Conservation (phyloP, 495 filamentous ascomycete genomes). For the Thermothielavioides terrestris region DNA sequence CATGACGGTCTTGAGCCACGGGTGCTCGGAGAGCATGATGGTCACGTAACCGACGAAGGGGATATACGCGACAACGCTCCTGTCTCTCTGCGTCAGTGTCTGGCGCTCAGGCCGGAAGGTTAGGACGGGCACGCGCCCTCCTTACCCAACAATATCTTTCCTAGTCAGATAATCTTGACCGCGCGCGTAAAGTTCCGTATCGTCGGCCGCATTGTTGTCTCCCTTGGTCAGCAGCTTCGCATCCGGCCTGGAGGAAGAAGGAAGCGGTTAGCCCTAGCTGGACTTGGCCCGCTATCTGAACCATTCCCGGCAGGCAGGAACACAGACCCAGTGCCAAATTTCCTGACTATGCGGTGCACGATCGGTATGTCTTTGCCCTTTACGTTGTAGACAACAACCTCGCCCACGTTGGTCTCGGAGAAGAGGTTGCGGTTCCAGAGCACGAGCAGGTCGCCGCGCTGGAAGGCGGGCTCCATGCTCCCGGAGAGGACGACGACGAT, state of each 20-base stretch:
- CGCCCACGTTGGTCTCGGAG: conserved; percentile 64
- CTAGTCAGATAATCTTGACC: conserved; percentile 80
- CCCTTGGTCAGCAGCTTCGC: conserved; percentile 86
- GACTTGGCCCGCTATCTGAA: not conserved
- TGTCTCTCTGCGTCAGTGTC: conserved; percentile 6
- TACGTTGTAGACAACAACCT: conserved; percentile 93
- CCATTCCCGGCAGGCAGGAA: not conserved
- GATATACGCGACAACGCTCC: conserved; percentile 83
- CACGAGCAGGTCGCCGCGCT: conserved; percentile 86
- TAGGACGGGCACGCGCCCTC: not conserved
- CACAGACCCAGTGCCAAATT: conserved; percentile 52
- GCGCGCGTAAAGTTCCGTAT: conserved; percentile 78
- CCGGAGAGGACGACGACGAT: conserved; percentile 95
- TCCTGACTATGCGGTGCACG: conserved; percentile 77
- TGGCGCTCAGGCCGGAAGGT: no score
- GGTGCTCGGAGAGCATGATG: conserved; percentile 91
- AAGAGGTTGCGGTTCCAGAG: conserved; percentile 81
- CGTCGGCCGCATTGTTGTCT: conserved; percentile 91
- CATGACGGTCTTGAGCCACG: conserved; percentile 93
- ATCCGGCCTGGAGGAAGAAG: conserved; percentile 23
- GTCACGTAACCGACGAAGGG: conserved; percentile 97
- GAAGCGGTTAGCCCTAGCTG: not conserved
- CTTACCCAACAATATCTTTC: conserved; percentile 77
- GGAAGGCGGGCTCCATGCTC: conserved; percentile 96
- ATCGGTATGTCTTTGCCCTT: conserved; percentile 88